Percentiles rank a stretch among this genome's conserved stretches.
phyloP scores from a whole-genome alignment of 257 asterid genomes.

The Ilex aquifolium region DNA sequence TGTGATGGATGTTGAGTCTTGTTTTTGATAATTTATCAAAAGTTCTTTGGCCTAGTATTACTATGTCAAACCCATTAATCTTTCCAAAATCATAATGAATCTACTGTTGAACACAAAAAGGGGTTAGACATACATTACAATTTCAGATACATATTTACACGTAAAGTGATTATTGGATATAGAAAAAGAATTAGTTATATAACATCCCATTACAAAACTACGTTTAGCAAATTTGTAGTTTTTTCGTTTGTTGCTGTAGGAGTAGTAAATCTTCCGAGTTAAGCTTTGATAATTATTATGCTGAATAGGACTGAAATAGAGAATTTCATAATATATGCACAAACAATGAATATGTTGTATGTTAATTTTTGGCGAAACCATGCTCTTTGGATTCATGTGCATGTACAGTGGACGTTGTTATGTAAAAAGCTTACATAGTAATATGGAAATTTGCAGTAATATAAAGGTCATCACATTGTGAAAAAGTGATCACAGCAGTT shows the following conservation, averaged over 20 bases:
- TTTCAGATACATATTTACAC: conserved; percentile 14
- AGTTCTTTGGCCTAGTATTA: conserved; percentile 2
- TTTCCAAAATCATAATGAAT: conserved; percentile 36
- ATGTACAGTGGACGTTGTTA: no score
- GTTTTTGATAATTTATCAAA: conserved; percentile 23
- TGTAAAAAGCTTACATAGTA: no score
- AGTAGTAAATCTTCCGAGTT: not conserved
- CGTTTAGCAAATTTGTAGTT: conserved; percentile 6
- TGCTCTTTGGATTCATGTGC: no score
- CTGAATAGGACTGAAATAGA: no score
- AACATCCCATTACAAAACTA: conserved; percentile 9
- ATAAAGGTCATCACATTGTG: no score
- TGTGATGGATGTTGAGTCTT: conserved; percentile 39
- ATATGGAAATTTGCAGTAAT: no score
- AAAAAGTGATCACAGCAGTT: no score
- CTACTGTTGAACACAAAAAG: conserved; percentile 26
- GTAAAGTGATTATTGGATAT: conserved; percentile 17
- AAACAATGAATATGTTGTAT: no score
- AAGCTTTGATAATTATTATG: no score
- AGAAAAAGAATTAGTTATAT: conserved; percentile 26
- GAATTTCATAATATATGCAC: no score
- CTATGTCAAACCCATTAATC: conserved; percentile 11
- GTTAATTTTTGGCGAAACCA: no score
- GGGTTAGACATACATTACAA: no score
- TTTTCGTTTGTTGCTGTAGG: conserved; percentile 7